Evolutionary conservation across 768 basidiomycete species (phyloP), one percentile per base, ranked within the genome.

Genomic region (Pulveroboletus ravenelii): DNA sequence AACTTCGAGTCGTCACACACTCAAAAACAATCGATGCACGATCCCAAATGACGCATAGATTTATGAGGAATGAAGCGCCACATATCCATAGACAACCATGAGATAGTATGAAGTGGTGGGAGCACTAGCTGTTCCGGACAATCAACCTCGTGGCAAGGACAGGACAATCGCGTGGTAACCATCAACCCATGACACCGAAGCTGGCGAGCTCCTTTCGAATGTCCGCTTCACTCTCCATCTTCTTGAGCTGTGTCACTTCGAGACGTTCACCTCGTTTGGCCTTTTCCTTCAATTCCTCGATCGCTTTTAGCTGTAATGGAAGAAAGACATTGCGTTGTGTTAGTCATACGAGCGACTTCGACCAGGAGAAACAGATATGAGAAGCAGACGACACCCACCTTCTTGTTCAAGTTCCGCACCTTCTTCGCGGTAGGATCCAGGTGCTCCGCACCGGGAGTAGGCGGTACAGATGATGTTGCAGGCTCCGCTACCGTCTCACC

Each of bases 281-380:
- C 73, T 93, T 93, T 57, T 89, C 90, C 74, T 97, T 98, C 44
- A 99, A 81, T 62, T 98, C 94, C 18, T 97, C 93, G 58, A 99
- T 98, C n/a, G 95, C 95, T 68, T 96, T 97, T 57, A 99, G 77
- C 93, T 96, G 58, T 35, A 49, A 6, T 17, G 35, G 25, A 23
- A 15, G 3, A 6, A 38, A 17, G 25, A 25, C 13, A 15, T 15
- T 12, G 13, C 6, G 13, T 12, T 10, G 14, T n/a, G n/a, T n/a
- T 1, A 51, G 41, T 37, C 45, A 30, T 10, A 3, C 7, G 6
- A 31, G 30, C 6, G 20, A 38, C 10, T 5, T 17, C 9, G 13
- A 9, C 5, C 14, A 10, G 30, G 18, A 31, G 30, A 36, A 4
- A 6, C n/a, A 20, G n/a, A n/a, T n/a, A n/a, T n/a, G 18, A 31